These are phyloP conservation scores for Lentinula raphanica DNA, from an alignment of 768 basidiomycete species.

Conservation along the genomic window DNA sequence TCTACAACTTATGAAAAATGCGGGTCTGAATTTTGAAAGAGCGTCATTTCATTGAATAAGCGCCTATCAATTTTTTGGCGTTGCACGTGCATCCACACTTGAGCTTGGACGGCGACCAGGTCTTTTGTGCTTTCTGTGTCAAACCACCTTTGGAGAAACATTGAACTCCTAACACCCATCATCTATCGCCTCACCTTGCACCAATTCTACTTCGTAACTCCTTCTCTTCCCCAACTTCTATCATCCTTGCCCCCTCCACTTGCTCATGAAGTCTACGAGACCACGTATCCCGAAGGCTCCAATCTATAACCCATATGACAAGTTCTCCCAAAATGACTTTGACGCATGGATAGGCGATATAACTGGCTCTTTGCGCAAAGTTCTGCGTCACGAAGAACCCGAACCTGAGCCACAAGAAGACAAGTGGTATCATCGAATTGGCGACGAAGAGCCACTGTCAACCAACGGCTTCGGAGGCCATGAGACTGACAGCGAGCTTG, in stretches of 20 bases:
- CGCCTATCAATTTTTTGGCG: background rate
- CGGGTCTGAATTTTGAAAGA: too few species aligned
- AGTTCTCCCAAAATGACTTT: conserved; percentile 62
- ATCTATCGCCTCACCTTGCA: too few species aligned
- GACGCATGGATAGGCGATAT: conserved; percentile 68
- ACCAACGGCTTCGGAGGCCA: conserved; percentile 9
- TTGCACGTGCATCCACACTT: background rate
- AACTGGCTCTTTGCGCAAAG: conserved; percentile 49
- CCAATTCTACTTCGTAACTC: too few species aligned
- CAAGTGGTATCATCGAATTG: conserved; percentile 1
- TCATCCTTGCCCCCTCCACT: background rate
- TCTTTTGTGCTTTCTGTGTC: background rate
- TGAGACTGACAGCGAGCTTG: conserved; percentile 22
- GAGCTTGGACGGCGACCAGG: background rate
- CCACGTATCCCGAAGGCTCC: conserved; percentile 35
- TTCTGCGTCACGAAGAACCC: conserved; percentile 39
- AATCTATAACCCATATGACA: conserved; percentile 68
- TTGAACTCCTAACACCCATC: too few species aligned
- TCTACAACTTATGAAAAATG: too few species aligned
- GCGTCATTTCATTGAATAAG: background rate
- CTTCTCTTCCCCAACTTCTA: background rate
- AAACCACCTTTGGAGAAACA: too few species aligned
- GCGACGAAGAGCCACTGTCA: background rate
- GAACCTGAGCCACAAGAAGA: conserved; percentile 13
- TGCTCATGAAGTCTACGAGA: background rate